Conservation (phyloP, 2,329 filamentous ascomycete genomes). For the Metarhizium album region DNA sequence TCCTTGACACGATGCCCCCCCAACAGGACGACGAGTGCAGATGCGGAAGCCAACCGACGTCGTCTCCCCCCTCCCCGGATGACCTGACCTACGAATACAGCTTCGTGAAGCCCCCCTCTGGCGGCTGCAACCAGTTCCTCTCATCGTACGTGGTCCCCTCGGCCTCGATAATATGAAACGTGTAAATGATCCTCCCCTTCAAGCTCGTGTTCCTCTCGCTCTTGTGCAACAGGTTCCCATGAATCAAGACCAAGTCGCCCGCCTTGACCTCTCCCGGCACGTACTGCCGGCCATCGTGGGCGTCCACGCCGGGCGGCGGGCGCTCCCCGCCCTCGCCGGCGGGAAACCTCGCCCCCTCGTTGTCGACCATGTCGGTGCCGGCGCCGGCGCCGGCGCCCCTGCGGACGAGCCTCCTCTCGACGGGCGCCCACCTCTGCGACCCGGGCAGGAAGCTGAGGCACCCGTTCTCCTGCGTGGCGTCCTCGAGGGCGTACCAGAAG, state of each 20-base stretch:
- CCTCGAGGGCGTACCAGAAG: slow-evolving; percentile 96
- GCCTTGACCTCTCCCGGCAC: slow-evolving; percentile 81
- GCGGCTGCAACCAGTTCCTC: slow-evolving; percentile 89
- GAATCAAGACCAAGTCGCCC: slow-evolving; percentile 82
- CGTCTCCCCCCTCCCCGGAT: too few species aligned
- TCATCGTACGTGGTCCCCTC: slow-evolving; percentile 64
- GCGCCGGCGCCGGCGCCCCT: slow-evolving; percentile 35
- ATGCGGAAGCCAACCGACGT: not conserved
- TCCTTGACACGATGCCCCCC: not conserved
- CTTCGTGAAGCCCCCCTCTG: slow-evolving; percentile 66
- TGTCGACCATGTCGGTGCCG: slow-evolving; percentile 62
- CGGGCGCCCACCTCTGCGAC: slow-evolving; percentile 62
- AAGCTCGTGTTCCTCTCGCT: slow-evolving; percentile 83
- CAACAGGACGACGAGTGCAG: not conserved
- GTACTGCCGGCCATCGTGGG: slow-evolving; percentile 50
- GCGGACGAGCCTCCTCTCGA: slow-evolving; percentile 67
- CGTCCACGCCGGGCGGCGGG: slow-evolving; percentile 23
- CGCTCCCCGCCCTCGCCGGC: slow-evolving; percentile 31
- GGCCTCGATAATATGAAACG: slow-evolving; percentile 92
- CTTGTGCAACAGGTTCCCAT: slow-evolving; percentile 92
- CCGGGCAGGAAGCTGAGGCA: slow-evolving; percentile 80
- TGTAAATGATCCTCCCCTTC: slow-evolving; percentile 90
- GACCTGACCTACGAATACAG: slow-evolving; percentile 31
- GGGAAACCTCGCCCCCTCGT: slow-evolving; percentile 56
- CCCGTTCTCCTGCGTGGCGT: slow-evolving; percentile 77